Base-by-base conservation (phyloP, 257 asterid genomes). In the Schizonepeta tenuifolia region DNA sequence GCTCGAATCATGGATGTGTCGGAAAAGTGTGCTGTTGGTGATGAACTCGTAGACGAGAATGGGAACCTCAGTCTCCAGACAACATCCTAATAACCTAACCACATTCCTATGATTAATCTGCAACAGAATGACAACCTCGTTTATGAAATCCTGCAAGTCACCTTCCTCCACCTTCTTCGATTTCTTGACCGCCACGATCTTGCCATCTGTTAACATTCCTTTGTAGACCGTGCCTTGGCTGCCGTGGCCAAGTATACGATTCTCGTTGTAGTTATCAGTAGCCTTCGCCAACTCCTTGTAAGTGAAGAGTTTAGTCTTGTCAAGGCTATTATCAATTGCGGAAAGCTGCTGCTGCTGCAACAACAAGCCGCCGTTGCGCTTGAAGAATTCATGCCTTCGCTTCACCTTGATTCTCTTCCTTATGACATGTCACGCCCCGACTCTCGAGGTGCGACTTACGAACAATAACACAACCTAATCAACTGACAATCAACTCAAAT, bases 111-210 rank as follows among this genome's bases (percentile, higher is more conserved):
- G 85, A 26, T 81, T 75, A 18, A 82, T 55, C 4, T 78, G 83
- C 6, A 83, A 82, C 1, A 83, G 71, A 69, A 83, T 73, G 17
- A 79, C 87, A 6, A 83, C 76, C 68, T 77, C 87, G 18, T 83
- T 83, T 9, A 83, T 78, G 76, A 83, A 83, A 46, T 26, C 70
- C 46, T 78, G 73, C 7, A 81, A 17, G n/a, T 83, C 82, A 13
- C 46, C 75, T 46, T 66, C 83, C 13, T 78, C 72, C 2, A 72
- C 78, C 65, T 18, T 65, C 35, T 65, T 72, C 26, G 82, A 78
- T 60, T 75, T 83, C 75, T 83, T 83, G 47, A 83, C 77, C 57
- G 87, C 87, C 55, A 80, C 82, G 9, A 83, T 74, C 73, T 46
- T 74, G 28, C 81, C 87, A 62, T 83, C 79, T 2, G 38, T 60